Conservation (phyloP, 169 alveolate species). For the Babesia bovis region DNA sequence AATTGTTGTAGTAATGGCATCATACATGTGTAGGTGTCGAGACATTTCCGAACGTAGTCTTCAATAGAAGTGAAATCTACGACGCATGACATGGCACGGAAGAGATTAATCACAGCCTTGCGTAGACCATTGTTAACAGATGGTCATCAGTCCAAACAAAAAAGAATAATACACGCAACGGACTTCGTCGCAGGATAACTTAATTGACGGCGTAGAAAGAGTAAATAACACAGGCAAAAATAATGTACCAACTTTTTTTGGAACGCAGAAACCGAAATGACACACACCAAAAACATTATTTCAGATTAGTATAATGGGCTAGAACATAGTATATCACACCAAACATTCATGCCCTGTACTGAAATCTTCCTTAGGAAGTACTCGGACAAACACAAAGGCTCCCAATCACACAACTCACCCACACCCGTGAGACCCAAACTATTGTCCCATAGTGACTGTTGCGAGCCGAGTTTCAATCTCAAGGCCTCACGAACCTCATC, state of each 20-base stretch:
- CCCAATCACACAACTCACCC: constrained; percentile 66
- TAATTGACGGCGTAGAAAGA: not conserved
- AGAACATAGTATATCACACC: constrained; percentile 21
- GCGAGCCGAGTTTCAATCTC: constrained; percentile 34
- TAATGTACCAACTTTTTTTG: no score
- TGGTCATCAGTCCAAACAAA: no score
- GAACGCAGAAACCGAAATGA: no score
- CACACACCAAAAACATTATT: not conserved
- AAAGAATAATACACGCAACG: no score
- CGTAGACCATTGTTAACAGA: no score
- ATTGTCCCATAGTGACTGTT: constrained; percentile 43
- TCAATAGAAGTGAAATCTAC: constrained; percentile 53
- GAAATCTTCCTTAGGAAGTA: constrained; percentile 25
- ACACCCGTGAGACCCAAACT: constrained; percentile 48
- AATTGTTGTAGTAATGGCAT: constrained; percentile 71
- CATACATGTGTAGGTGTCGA: constrained; percentile 71
- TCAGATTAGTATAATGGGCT: constrained; percentile 1
- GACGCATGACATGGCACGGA: constrained; percentile 11
- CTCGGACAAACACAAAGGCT: constrained; percentile 24
- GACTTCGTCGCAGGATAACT: not conserved
- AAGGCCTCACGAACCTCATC: constrained; percentile 62
- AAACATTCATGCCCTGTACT: constrained; percentile 47
- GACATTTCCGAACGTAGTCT: constrained; percentile 64
- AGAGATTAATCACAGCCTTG: not conserved
- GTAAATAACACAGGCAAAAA: no score